A percentile compares a stretch with the other conserved stretches of the same genome.
These are phyloP conservation scores for Nidula microcarpa DNA, from an alignment of 768 basidiomycete species.

Conservation along the genomic window DNA sequence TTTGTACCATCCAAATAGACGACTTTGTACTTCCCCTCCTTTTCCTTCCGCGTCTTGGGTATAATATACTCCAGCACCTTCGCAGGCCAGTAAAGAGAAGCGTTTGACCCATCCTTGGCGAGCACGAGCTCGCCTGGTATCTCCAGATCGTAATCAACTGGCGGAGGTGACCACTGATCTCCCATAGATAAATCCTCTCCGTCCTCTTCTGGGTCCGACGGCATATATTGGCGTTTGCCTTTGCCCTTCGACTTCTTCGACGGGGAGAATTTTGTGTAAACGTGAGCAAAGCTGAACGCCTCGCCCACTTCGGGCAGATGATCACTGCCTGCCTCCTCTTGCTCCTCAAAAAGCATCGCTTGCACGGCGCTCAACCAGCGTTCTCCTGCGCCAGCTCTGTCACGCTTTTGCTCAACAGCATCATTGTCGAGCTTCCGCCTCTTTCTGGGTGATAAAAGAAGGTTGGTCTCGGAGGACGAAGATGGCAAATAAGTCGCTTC, in stretches of 20 bases:
- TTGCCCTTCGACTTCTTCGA: slow-evolving; percentile 16
- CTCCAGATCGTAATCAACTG: slow-evolving; percentile 42
- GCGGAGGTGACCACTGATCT: slow-evolving; percentile 28
- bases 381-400: slow-evolving; percentile 23
- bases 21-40: slow-evolving; percentile 44
- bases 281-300: slow-evolving; percentile 12
- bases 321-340: slow-evolving; percentile 37
- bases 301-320: slow-evolving; percentile 41
- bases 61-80: slow-evolving; percentile 49
- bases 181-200: slow-evolving; percentile 12
- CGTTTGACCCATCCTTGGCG: slow-evolving; percentile 36
- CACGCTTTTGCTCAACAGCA: slow-evolving; percentile 35
- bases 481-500: too few species aligned
- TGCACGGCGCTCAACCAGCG: slow-evolving; percentile 48
- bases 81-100: slow-evolving; percentile 63
- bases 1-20: slow-evolving; percentile 55
- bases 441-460: too few species aligned
- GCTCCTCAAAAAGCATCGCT: slow-evolving; percentile 37
- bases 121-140: slow-evolving; percentile 71
- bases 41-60: slow-evolving; percentile 32
- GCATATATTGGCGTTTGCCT: slow-evolving; percentile 13
- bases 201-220: slow-evolving; percentile 5
- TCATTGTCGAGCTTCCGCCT: too few species aligned
- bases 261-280: slow-evolving; percentile 1
- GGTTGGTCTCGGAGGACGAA: too few species aligned